Base-by-base conservation (phyloP, 805 yeast species). In the Grigorovia yakushimaensis region DNA sequence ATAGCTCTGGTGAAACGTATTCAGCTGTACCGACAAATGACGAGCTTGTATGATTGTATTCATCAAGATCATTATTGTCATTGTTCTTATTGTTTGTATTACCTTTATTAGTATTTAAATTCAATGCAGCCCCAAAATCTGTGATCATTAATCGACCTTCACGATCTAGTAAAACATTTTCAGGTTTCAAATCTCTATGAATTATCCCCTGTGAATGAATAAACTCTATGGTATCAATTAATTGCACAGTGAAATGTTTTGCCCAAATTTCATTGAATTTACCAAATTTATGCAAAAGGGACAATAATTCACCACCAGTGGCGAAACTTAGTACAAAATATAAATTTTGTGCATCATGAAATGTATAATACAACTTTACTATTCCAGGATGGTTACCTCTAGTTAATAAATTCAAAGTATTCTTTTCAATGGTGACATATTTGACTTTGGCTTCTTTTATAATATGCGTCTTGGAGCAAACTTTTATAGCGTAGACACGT, bases 11-110 rank as follows among this genome's bases (percentile, higher is more conserved):
- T 0, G 95, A 82, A 2, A 93, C 96, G 60, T 89, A 89, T 61
- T 89, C 97, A 0, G 98, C 98, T 1, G 98, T 91, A 0, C 98
- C 98, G 3, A 91, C 98, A 70, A 91, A 93, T 0, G 97, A 88
- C 5, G 86, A 84, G 20, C 37, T 23, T 10, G 47, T 40, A 20
- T 24, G 38, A n/a, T n/a, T n/a, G n/a, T n/a, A n/a, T n/a, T n/a
- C n/a, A n/a, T n/a, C n/a, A n/a, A n/a, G n/a, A 11, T 50, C 55
- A 54, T 20, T 41, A 33, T 38, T 45, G 4, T 8, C 20, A 30
- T n/a, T 18, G 18, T 51, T 50, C 19, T 64, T 68, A 23, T 55
- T 60, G 8, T 20, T 37, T 13, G 11, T 33, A 18, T 17, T 41
- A 24, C 24, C 18, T 6, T 24, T 41, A 41, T 27, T 27, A 2